Evolutionary conservation across 2,329 filamentous ascomycete genomes (phyloP).

Genomic region (Nemania sp.): DNA sequence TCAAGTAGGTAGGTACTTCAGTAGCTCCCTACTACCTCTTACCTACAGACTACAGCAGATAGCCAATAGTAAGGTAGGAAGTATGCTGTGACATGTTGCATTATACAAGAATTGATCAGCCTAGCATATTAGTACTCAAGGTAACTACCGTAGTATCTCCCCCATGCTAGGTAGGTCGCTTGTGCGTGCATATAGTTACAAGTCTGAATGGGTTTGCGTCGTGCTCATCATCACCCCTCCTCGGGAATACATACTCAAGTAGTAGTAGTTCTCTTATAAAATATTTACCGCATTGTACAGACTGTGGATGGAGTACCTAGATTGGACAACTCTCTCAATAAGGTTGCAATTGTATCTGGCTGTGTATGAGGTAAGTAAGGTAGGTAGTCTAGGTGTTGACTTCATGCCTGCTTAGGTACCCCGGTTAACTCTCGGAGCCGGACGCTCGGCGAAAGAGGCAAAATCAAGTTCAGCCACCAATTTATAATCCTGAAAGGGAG

Average conservation of each 20-base stretch:
- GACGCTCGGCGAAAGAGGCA: neutral
- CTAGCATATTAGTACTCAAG: neutral
- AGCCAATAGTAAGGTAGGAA: no score
- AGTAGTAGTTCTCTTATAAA: neutral
- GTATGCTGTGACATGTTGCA: neutral
- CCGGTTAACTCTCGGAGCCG: neutral
- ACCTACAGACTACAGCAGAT: no score
- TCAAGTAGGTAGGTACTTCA: no score
- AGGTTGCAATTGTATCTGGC: no score
- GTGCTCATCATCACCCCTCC: neutral
- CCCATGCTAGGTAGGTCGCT: no score
- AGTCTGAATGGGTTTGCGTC: neutral
- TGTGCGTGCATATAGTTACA: neutral
- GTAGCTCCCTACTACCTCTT: no score
- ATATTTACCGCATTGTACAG: slow-evolving; percentile 3
- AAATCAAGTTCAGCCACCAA: slow-evolving; percentile 1
- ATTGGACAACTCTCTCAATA: no score
- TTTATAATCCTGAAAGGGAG: neutral
- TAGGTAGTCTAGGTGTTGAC: slow-evolving; percentile 6
- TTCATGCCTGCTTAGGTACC: neutral
- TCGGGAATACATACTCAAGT: neutral
- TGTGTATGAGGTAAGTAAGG: neutral
- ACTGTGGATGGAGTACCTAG: no score
- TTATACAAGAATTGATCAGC: slow-evolving; percentile 2
- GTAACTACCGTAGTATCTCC: no score